Evolutionary conservation across 2,329 filamentous ascomycete species (phyloP).

Genomic region (Trichoderma breve): DNA sequence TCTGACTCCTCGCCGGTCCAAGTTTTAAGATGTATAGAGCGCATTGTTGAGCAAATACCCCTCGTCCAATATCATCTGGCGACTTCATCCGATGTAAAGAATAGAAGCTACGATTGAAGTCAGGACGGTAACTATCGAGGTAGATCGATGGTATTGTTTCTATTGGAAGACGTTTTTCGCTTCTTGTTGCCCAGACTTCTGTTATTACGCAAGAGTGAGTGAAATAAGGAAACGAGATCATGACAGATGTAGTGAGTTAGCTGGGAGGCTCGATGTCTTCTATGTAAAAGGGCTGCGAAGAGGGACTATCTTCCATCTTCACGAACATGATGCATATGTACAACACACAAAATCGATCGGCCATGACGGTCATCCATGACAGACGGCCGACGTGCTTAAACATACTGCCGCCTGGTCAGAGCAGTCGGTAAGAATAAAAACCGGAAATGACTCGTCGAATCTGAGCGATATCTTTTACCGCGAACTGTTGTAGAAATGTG

Average conservation of each 20-base stretch:
- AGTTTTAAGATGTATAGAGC: background rate
- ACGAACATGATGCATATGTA: background rate
- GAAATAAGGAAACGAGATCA: background rate
- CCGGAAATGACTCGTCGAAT: background rate
- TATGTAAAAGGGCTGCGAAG: background rate
- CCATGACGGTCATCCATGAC: background rate
- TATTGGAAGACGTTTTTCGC: background rate
- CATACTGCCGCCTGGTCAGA: background rate
- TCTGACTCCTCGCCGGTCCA: background rate
- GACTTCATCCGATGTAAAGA: background rate
- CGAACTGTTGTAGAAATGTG: background rate
- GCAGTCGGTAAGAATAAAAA: background rate
- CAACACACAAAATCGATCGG: background rate
- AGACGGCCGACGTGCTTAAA: background rate
- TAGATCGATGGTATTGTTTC: background rate
- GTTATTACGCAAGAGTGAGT: background rate
- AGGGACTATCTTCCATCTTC: background rate
- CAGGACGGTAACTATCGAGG: rapidly evolving
- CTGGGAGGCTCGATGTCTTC: background rate
- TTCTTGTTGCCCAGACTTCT: background rate
- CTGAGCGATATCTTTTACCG: background rate
- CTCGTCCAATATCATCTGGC: background rate
- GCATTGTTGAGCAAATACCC: background rate
- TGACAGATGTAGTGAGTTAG: background rate
- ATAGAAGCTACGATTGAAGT: background rate